These are phyloP conservation scores for Pneumocystis canis DNA, from an alignment of 1,139 yeast species.

Conservation along the genomic window DNA sequence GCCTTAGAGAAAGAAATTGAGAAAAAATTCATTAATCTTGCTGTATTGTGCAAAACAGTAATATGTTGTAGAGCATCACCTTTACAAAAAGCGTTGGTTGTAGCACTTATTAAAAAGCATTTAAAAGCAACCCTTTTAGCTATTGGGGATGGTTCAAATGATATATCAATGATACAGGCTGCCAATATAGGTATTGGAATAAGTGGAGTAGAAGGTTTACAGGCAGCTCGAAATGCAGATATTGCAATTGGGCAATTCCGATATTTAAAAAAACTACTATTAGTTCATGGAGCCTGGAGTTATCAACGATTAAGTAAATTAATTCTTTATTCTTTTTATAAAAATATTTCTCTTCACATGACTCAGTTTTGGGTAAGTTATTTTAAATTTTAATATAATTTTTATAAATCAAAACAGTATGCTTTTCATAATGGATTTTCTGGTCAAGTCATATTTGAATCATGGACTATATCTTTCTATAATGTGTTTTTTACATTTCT, in stretches of 20 bases:
- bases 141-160: slow-evolving; percentile 97
- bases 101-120: slow-evolving; percentile 66
- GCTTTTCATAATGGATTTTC: slow-evolving; percentile 85
- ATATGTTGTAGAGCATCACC: slow-evolving; percentile 97
- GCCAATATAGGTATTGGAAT: slow-evolving; percentile 98
- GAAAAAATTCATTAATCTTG: slow-evolving; percentile 62
- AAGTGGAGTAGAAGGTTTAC: slow-evolving; percentile 98
- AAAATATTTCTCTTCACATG: slow-evolving; percentile 88
- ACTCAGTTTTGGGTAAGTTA: slow-evolving; percentile 70
- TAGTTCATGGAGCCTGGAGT: slow-evolving; percentile 97
- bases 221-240: slow-evolving; percentile 96
- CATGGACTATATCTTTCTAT: slow-evolving; percentile 94
- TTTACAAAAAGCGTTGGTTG: slow-evolving; percentile 89
- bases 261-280: slow-evolving; percentile 59
- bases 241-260: slow-evolving; percentile 92
- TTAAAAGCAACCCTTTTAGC: slow-evolving; percentile 70
- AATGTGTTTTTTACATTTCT: slow-evolving; percentile 89
- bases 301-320: slow-evolving; percentile 89
- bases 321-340: slow-evolving; percentile 85
- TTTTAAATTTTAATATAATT: background rate
- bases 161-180: slow-evolving; percentile 97
- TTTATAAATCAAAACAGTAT: slow-evolving; percentile 24
- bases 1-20: slow-evolving; percentile 77
- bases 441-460: slow-evolving; percentile 90
- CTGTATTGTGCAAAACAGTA: slow-evolving; percentile 82